Conservation (phyloP, 2,329 filamentous ascomycete species). For the Sclerotinia spermophila region DNA sequence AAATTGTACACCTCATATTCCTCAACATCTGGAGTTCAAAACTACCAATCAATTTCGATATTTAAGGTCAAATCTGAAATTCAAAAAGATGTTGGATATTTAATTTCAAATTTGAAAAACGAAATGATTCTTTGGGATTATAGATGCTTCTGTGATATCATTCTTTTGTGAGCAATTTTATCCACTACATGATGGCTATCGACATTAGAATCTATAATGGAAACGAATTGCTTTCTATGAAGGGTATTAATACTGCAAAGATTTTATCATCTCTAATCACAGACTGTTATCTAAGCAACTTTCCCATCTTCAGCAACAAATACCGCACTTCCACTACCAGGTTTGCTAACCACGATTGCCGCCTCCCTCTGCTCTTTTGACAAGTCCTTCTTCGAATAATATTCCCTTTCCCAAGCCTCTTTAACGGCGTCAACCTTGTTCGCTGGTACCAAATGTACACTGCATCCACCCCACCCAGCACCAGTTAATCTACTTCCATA, state of each 20-base stretch:
- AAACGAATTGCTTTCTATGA: not conserved
- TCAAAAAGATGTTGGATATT: too few relatives aligned
- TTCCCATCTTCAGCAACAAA: constrained; percentile 40
- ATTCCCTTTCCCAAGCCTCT: constrained; percentile 73
- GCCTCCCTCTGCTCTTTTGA: constrained; percentile 69
- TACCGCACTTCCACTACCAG: constrained; percentile 67
- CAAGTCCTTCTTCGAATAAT: constrained; percentile 67
- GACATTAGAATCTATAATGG: not conserved
- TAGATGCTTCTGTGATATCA: not conserved
- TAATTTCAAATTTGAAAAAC: too few relatives aligned
- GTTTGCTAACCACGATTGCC: constrained; percentile 85
- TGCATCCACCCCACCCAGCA: constrained; percentile 96
- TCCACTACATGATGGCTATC: too few relatives aligned
- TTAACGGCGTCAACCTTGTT: constrained; percentile 76
- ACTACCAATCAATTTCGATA: too few relatives aligned
- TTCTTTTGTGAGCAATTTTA: not conserved
- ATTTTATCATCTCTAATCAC: not conserved
- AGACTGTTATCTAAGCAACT: constrained; percentile 15
- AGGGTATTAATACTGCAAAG: not conserved
- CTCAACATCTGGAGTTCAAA: too few relatives aligned
- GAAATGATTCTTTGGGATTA: too few relatives aligned
- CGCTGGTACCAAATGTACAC: constrained; percentile 84
- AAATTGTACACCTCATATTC: too few relatives aligned
- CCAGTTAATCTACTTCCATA: constrained; percentile 86
- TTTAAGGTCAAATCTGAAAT: too few relatives aligned